A percentile compares a stretch with the other conserved stretches of the same genome.
Evolutionary conservation across 2,329 filamentous ascomycete species (phyloP).

Genomic region (Aspergillus sclerotialis): DNA sequence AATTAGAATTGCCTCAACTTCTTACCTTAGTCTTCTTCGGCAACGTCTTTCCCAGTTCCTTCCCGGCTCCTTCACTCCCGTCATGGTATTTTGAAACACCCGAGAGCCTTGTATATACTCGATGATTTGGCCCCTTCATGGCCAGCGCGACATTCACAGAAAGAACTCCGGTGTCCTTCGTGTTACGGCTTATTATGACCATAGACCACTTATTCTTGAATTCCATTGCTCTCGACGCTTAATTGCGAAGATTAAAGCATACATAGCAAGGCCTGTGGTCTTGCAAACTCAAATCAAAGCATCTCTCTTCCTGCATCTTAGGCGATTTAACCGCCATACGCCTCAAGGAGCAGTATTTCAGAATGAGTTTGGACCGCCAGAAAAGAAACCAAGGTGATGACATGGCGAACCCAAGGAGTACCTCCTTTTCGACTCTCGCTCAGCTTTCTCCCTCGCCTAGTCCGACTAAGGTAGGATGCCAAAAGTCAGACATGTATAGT

Average conservation of each 20-base stretch:
- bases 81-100: neutral
- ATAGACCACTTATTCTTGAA: neutral
- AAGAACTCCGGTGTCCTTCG: constrained; percentile 1
- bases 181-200: neutral
- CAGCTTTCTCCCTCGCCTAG: constrained; percentile 14
- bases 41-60: neutral
- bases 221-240: neutral
- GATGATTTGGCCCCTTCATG: constrained; percentile 6
- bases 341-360: constrained; percentile 4
- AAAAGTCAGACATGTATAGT: constrained; percentile 1
- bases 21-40: neutral
- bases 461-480: constrained; percentile 15
- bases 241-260: neutral
- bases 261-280: no score
- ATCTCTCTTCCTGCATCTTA: neutral
- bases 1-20: neutral
- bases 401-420: constrained; percentile 11
- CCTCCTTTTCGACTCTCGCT: constrained; percentile 12
- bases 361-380: constrained; percentile 31
- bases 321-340: neutral
- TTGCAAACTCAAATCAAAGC: no score
- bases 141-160: constrained; percentile 6
- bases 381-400: constrained; percentile 15
- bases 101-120: neutral
- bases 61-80: neutral